Evolutionary conservation across 164 flowering plant species (phyloP).

Genomic region (Echeveria elegans): DNA sequence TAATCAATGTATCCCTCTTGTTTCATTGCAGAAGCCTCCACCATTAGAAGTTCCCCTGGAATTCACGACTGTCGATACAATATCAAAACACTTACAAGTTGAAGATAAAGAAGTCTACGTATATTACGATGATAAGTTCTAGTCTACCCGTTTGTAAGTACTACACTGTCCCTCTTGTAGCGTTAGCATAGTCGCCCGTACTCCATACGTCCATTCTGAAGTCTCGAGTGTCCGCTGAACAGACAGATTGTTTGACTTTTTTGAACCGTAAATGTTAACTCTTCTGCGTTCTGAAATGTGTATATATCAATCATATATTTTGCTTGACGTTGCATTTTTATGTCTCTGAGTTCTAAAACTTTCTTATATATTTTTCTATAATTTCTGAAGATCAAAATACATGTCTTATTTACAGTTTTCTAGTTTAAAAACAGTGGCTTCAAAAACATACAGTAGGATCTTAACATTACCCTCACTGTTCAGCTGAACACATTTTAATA

Average conservation of each 20-base stretch:
- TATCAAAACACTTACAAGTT: too few species aligned
- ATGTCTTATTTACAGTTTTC: background rate
- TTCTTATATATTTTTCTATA: too few species aligned
- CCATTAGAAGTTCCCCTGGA: constrained; percentile 62
- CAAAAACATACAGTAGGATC: background rate
- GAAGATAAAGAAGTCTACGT: constrained; percentile 52
- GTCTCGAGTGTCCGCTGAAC: background rate
- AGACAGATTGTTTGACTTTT: background rate
- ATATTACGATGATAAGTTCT: background rate
- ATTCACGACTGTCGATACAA: constrained; percentile 32
- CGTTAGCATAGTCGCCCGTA: background rate
- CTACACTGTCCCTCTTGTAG: background rate
- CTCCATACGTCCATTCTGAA: background rate
- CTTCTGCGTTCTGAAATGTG: background rate
- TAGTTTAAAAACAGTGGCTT: too few species aligned
- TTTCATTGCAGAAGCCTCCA: constrained; percentile 61
- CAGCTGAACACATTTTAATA: background rate
- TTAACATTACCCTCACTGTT: background rate
- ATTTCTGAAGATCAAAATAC: too few species aligned
- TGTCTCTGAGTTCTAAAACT: too few species aligned
- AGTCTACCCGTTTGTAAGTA: background rate
- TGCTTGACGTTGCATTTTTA: too few species aligned
- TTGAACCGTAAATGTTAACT: background rate
- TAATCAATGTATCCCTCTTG: background rate
- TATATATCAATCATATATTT: too few species aligned